These are phyloP conservation scores for Neopestalotiopsis clavispora DNA, from an alignment of 2,329 filamentous ascomycete genomes.

Conservation along the genomic window DNA sequence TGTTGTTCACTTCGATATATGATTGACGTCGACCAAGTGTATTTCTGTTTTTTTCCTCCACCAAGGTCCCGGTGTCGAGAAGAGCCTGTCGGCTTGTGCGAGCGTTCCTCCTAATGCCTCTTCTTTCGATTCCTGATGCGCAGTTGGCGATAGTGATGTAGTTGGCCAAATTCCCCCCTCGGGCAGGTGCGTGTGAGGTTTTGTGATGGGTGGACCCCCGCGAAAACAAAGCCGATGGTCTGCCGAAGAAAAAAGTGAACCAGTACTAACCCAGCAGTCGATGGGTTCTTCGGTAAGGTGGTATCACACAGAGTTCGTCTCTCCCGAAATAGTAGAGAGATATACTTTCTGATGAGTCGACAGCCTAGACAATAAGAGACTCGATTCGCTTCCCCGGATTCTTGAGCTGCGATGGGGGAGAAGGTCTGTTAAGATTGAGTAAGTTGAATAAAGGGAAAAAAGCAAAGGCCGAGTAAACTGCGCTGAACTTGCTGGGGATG, in stretches of 20 bases:
- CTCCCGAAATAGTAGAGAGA: background rate
- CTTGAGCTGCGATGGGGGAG: slow-evolving; percentile 9
- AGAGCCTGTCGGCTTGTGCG: background rate
- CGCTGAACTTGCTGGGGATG: slow-evolving; percentile 5
- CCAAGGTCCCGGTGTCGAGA: background rate
- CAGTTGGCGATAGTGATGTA: background rate
- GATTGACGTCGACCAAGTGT: background rate
- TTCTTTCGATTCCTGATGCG: background rate
- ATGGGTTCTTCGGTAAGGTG: background rate
- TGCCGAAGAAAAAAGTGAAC: background rate
- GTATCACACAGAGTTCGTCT: background rate
- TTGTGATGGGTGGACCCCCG: slow-evolving; percentile 3
- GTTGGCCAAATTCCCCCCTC: slow-evolving; percentile 6
- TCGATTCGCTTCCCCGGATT: slow-evolving; percentile 5
- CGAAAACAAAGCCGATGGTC: slow-evolving; percentile 1
- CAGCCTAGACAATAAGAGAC: background rate
- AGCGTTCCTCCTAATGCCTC: background rate
- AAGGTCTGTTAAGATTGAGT: slow-evolving; percentile 10
- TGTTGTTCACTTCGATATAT: background rate
- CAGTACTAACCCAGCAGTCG: background rate
- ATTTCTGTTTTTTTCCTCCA: background rate
- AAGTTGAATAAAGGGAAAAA: slow-evolving; percentile 12
- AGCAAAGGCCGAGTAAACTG: slow-evolving; percentile 12
- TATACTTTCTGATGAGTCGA: background rate
- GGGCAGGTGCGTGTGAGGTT: slow-evolving; percentile 4